Evolutionary conservation across 306 rosid species (phyloP), one percentile per base, ranked within the genome.

Genomic region (Vachellia pachyceras): DNA sequence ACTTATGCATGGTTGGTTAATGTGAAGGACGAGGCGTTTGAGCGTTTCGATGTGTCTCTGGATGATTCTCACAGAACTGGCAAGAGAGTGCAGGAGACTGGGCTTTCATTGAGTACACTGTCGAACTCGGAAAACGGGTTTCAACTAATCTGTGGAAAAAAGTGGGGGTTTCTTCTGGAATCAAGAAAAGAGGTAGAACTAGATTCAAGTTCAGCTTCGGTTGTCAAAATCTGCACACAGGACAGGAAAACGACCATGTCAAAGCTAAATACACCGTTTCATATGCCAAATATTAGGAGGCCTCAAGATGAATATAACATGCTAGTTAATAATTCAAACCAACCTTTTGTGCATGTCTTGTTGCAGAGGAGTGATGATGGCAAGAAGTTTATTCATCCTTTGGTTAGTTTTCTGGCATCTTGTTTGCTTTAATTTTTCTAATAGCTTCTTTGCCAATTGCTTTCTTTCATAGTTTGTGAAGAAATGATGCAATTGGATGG

Each of bases 321-420:
- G 63, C 3, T 90, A 77, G 93, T 91, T 65, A 90, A 95, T 67
- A 95, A 95, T 86, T 52, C 86, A 0, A 93, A 93, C 79, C 77
- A 86, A 81, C 96, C 94, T 1, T 95, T 91, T 80, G 94, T 88
- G 75, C 99, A 95, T 88, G 97, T 95, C 69, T 95, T 97, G 99
- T 70, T 95, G 91, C 88, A 88, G 84, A 89, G 87, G 82, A 85
- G 87, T 76, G 99, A 91, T 18, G 96, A 93, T 82, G 96, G 83
- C 12, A 83, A 37, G 10, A 83, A 85, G 54, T n/a, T n/a, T n/a
- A 61, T 91, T 79, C 99, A 95, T 88, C 99, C 99, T 60, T 79
- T 95, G 87, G 99, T 95, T 67, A 83, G 94, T 84, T 76, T 74
- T 37, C 66, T 58, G 44, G 45, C 23, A n/a, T 44, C 10, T 65